Conservation (phyloP, 257 asterid genomes). For the Lithospermum erythrorhizon region DNA sequence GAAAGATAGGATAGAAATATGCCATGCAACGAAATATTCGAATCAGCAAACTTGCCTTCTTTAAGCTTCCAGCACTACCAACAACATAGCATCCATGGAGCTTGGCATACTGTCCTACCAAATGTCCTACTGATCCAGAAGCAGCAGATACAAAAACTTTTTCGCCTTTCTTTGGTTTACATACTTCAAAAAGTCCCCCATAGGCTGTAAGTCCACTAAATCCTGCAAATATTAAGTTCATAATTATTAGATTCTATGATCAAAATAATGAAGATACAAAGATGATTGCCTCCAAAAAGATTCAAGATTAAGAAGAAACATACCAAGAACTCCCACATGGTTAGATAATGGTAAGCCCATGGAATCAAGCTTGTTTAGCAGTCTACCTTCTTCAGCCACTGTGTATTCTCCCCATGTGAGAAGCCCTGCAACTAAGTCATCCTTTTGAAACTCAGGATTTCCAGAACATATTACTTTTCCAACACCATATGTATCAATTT, state of each 20-base stretch:
- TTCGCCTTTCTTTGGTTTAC: conserved; percentile 62
- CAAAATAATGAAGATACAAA: background rate
- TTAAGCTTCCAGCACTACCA: conserved; percentile 50
- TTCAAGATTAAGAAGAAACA: background rate
- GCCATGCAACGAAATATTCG: background rate
- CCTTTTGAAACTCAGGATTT: conserved; percentile 31
- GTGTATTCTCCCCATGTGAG: conserved; percentile 75
- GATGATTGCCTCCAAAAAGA: too few relatives aligned
- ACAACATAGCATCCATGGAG: conserved; percentile 61
- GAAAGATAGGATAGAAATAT: too few relatives aligned
- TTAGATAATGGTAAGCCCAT: conserved; percentile 48
- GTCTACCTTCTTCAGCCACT: conserved; percentile 25
- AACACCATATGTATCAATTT: conserved; percentile 47
- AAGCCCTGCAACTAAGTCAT: conserved; percentile 53
- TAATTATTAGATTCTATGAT: background rate
- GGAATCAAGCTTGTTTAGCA: conserved; percentile 54
- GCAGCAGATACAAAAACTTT: conserved; percentile 73
- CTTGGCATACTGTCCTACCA: conserved; percentile 75
- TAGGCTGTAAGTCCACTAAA: conserved; percentile 66
- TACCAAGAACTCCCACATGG: conserved; percentile 45
- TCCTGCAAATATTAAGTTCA: conserved; percentile 18
- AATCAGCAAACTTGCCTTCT: conserved; percentile 7
- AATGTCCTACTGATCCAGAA: conserved; percentile 62
- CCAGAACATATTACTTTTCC: conserved; percentile 61
- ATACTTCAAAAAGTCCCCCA: conserved; percentile 54